These are phyloP conservation scores for Aspergillus neoniger DNA, from an alignment of 2,329 filamentous ascomycete species.

Conservation along the genomic window DNA sequence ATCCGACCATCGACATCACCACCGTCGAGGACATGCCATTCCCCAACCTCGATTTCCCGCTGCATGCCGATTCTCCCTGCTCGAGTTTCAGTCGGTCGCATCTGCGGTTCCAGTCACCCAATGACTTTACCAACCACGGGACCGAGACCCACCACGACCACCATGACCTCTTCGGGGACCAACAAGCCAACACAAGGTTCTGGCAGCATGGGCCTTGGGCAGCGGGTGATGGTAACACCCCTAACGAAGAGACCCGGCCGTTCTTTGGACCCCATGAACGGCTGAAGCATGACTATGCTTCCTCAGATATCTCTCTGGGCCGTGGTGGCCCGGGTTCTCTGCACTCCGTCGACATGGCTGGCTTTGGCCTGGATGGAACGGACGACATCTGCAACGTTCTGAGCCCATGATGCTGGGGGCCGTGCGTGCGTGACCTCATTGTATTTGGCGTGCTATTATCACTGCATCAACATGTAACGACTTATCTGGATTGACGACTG, in stretches of 20 bases:
- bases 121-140: conserved; percentile 43
- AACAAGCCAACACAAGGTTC: conserved; percentile 48
- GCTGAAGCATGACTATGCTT: conserved; percentile 47
- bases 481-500: conserved; percentile 44
- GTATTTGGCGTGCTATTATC: conserved; percentile 30
- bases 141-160: conserved; percentile 42
- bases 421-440: conserved; percentile 11
- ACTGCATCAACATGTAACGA: conserved; percentile 42
- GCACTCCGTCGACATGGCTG: conserved; percentile 49
- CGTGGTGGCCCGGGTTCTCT: conserved; percentile 46
- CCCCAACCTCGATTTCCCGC: conserved; percentile 39
- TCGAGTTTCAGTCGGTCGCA: conserved; percentile 47
- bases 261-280: conserved; percentile 48
- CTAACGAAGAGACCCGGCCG: conserved; percentile 45
- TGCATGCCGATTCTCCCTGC: conserved; percentile 46
- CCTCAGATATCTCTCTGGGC: conserved; percentile 46
- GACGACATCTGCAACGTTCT: conserved; percentile 41
- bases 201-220: conserved; percentile 48
- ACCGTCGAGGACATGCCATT: conserved; percentile 42
- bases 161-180: conserved; percentile 47
- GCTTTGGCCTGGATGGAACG: conserved; percentile 43
- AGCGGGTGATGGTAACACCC: conserved; percentile 45
- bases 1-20: conserved; percentile 46
- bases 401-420: conserved; percentile 36
- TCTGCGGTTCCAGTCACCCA: conserved; percentile 45